phyloP scores from a whole-genome alignment of 257 asterid species.

The Craterostigma plantagineum region DNA sequence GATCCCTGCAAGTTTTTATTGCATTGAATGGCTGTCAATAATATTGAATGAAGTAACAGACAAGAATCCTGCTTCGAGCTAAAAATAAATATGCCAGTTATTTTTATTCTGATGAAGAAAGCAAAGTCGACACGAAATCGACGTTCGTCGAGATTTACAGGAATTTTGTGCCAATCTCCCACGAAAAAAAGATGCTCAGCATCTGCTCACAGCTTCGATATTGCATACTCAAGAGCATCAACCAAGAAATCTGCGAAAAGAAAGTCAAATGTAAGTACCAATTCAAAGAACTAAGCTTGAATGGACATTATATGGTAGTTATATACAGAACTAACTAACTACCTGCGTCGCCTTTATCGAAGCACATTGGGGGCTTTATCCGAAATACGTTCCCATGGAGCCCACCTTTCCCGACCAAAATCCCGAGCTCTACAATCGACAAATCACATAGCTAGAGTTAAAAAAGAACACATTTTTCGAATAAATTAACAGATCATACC shows the following conservation, averaged over 20 bases:
- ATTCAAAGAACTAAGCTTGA: not conserved
- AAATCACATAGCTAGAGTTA: not conserved
- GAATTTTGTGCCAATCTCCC: too few relatives aligned
- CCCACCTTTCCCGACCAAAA: slow-evolving; percentile 94
- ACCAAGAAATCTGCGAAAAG: slow-evolving; percentile 74
- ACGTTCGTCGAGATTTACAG: slow-evolving; percentile 9
- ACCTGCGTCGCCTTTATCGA: slow-evolving; percentile 86
- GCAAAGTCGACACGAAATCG: too few relatives aligned
- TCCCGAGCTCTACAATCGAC: slow-evolving; percentile 44
- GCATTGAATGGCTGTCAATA: not conserved
- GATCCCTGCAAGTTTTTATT: too few relatives aligned
- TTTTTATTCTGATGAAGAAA: not conserved
- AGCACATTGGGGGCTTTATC: slow-evolving; percentile 96
- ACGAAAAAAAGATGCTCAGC: slow-evolving; percentile 1
- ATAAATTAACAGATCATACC: slow-evolving; percentile 23
- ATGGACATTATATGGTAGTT: too few relatives aligned
- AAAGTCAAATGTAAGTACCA: too few relatives aligned
- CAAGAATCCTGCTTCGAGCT: too few relatives aligned
- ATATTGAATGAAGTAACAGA: too few relatives aligned
- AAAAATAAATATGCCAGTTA: not conserved
- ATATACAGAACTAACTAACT: slow-evolving; percentile 7
- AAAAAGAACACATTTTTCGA: slow-evolving; percentile 6
- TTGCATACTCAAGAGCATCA: slow-evolving; percentile 64
- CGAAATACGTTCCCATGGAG: slow-evolving; percentile 89
- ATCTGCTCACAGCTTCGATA: slow-evolving; percentile 49